Conservation (phyloP, 2,329 filamentous ascomycete genomes). For the Apiospora rasikravindrae region DNA sequence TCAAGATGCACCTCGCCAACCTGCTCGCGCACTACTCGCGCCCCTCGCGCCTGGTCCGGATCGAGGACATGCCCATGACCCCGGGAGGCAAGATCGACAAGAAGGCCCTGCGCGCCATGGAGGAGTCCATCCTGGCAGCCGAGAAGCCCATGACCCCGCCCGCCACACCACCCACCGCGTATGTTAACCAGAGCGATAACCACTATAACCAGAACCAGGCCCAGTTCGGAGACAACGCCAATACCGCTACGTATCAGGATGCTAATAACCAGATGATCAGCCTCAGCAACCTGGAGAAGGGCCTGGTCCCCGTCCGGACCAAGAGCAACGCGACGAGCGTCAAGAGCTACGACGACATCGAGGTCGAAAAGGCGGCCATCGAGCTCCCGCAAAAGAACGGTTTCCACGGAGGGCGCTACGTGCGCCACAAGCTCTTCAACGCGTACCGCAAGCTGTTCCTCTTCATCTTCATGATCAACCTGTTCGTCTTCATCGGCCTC, state of each 20-base stretch:
- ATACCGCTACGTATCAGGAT: background rate
- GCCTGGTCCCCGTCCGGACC: background rate
- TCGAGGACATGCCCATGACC: constrained; percentile 3
- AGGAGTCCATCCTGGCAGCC: background rate
- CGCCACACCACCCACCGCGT: background rate
- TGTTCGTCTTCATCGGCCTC: constrained; percentile 37
- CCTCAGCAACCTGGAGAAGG: constrained; percentile 11
- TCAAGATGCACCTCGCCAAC: constrained; percentile 2
- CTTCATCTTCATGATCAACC: constrained; percentile 20
- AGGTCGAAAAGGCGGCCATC: constrained; percentile 13
- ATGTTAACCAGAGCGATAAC: background rate
- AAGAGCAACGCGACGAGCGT: background rate
- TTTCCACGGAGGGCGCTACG: constrained; percentile 9
- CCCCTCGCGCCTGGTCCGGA: background rate
- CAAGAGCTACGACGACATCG: constrained; percentile 12
- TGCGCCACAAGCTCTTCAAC: constrained; percentile 20
- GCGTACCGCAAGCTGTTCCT: constrained; percentile 21
- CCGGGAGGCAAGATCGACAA: constrained; percentile 18
- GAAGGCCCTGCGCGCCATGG: constrained; percentile 12
- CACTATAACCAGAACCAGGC: background rate
- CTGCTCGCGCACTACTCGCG: constrained; percentile 3
- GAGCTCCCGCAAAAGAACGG: constrained; percentile 19
- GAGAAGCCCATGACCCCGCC: background rate
- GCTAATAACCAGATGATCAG: background rate
- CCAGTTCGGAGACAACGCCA: background rate